Base-by-base conservation (phyloP, 2,329 filamentous ascomycete species). In the Neopestalotiopsis sp. region DNA sequence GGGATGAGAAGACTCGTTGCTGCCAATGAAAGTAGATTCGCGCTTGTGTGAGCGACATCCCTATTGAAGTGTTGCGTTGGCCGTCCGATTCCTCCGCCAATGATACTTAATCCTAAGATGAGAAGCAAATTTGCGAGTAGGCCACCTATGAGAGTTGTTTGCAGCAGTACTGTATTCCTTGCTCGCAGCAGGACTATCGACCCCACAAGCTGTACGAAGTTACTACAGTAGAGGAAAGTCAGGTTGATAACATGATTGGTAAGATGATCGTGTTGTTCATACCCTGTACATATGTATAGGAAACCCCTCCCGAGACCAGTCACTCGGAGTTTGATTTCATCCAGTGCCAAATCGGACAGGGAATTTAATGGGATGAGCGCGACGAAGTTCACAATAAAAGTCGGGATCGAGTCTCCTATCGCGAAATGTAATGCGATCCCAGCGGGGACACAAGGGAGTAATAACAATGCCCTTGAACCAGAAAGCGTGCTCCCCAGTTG, bases 1-100 rank as follows among this genome's bases (percentile, higher is more conserved):
- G 64, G 42, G 9, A 66, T 66, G n/a, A 66, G 49, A 14, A 66
- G 49, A 32, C 64, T 66, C 2, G 64, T 66, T 2, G 64, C 49
- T 5, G 64, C 42, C 3, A 66, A 17, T 1, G 64, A 66, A 24
- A 66, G 64, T 0, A 66, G 61, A 32, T 32, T 66, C 57, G 64
- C 20, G 40, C 32, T 32, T 1, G 28, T 40, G 10, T 40, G 42
- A n/a, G 64, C 64, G 1, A 34, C 28, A 2, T 13, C 4, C 9
- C 28, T 4, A 38, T 66, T 66, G 49, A 56, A 66, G 6, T 20
- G 5, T 28, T 56, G 64, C 0, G 10, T 12, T 34, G 5, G 14
- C 10, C 28, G 64, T 17, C n/a, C 28, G 3, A n/a, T n/a, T 12
- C 42, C 28, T 1, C 64, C 64, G 12, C 4, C 14, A 4, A 57